Evolutionary conservation across 345 rosid species (phyloP), one percentile per base, ranked within the genome.

Genomic region (Aquilaria malaccensis): DNA sequence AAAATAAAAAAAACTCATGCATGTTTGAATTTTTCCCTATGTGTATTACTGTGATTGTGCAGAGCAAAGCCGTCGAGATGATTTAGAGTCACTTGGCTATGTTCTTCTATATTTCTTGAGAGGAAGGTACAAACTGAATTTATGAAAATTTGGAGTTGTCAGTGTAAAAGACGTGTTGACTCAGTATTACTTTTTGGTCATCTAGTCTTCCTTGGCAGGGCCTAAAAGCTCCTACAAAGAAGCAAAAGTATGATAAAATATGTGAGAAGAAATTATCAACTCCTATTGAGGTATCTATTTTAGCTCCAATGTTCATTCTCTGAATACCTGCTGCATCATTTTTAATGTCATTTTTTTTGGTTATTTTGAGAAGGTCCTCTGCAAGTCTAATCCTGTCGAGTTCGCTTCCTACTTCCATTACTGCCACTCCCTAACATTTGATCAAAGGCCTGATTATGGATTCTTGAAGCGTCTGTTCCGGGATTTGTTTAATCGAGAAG

Each of bases 151-250:
- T 30, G 1, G 43, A 37, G 43, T 5, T 37, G 4, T 4, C 7
- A 37, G 43, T 37, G 7, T 37, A 37, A 37, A 37, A 37, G 4
- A 37, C 43, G 1, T 37, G 43, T 37, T 37, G 43, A 37, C 43
- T 37, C 43, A 22, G 22, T 3, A 51, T 51, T 51, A 13, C 49
- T 9, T 74, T 69, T 64, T 61, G 46, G 50, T 22, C 59, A 53
- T 61, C 62, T 70, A 91, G 94, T 79, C 94, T 91, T 65, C 97
- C 97, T 6, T 91, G 96, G 97, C 97, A 85, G 80, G 97, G 97
- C 52, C 76, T 91, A 64, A 88, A 82, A 81, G 96, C 91, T 50
- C 91, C 87, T 45, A 88, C 91, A 52, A 91, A 91, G 72, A 91
- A 88, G 77, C 96, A 88, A 61, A 88, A 91, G 67, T 88, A 91